Evolutionary conservation across 75 land plant species (phyloP), one percentile per base, ranked within the genome.

Genomic region (Pseudotsuga menziesii): DNA sequence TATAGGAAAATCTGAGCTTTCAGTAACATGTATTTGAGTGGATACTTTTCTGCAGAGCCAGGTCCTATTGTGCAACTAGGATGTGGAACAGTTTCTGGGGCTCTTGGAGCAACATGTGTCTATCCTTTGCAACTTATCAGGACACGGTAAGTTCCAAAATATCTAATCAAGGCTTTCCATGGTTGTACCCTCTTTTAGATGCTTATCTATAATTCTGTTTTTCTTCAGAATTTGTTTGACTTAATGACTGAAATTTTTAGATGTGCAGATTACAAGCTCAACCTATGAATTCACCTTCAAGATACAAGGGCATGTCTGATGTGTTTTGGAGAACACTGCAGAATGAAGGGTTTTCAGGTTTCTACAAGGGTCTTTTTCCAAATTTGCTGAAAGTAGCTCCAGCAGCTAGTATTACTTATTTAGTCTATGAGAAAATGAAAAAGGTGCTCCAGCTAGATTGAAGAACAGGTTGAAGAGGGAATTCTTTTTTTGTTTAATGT

Each of bases 91-190:
- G 73, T 93, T 6, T 93, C 96, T 1, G 98, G 98, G 78, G 90
- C 96, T 63, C 77, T 93, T 78, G 98, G 98, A 78, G 98, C 98
- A 57, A 86, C 98, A 20, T 93, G 91, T 86, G 98, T 95, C 52
- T 95, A 95, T 78, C 98, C 98, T 3, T 77, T 95, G 77, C 96
- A 95, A 75, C 88, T 95, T 73, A 82, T 95, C 48, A 82, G 98
- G 71, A 95, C 98, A 72, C 87, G 98, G 98, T 91, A 82, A 54
- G 76, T 70, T 41, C 61, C 29, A 48, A 72, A 13, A 26, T 29
- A 17, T 32, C 11, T 69, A 56, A 20, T 72, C 13, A 69, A 69
- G 44, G 20, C 23, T 22, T 41, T 36, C 23, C 54, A 41, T 5
- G n/a, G 19, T 35, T 48, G 54, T 60, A 20, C 61, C 20, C n/a